These are phyloP conservation scores for Komagataella kurtzmanii DNA, from an alignment of 805 yeast species.

Conservation along the genomic window DNA sequence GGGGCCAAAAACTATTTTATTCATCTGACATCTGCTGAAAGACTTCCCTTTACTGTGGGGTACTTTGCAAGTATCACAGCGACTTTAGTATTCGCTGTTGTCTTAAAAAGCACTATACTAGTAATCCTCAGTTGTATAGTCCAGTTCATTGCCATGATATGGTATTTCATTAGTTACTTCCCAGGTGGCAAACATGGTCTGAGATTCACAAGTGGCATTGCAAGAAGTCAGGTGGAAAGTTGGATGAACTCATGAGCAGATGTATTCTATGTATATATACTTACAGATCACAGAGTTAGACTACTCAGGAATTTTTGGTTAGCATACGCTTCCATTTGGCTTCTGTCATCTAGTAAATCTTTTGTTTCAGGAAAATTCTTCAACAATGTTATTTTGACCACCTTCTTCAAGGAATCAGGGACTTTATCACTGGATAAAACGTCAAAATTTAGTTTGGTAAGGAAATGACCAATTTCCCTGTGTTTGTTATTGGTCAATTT, in stretches of 20 bases:
- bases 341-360: slow-evolving; percentile 3
- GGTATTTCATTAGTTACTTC: slow-evolving; percentile 79
- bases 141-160: slow-evolving; percentile 68
- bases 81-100: slow-evolving; percentile 60
- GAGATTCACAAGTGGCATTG: slow-evolving; percentile 41
- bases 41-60: slow-evolving; percentile 60
- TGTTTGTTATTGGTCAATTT: slow-evolving; percentile 6
- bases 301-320: background rate
- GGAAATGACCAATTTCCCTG: slow-evolving; percentile 10
- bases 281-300: background rate
- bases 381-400: slow-evolving; percentile 10
- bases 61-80: slow-evolving; percentile 61
- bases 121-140: slow-evolving; percentile 58
- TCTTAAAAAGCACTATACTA: slow-evolving; percentile 48
- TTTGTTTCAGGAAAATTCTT: slow-evolving; percentile 8
- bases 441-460: slow-evolving; percentile 5
- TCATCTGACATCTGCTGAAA: slow-evolving; percentile 56
- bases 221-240: slow-evolving; percentile 13
- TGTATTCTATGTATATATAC: background rate
- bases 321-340: background rate
- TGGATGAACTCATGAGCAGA: slow-evolving; percentile 11
- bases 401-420: slow-evolving; percentile 12
- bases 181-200: slow-evolving; percentile 80
- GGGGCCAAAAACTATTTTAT: slow-evolving; percentile 66
- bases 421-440: slow-evolving; percentile 5